Evolutionary conservation across 1,284 basidiomycete species (phyloP).

Genomic region (Neolentinus lepideus): DNA sequence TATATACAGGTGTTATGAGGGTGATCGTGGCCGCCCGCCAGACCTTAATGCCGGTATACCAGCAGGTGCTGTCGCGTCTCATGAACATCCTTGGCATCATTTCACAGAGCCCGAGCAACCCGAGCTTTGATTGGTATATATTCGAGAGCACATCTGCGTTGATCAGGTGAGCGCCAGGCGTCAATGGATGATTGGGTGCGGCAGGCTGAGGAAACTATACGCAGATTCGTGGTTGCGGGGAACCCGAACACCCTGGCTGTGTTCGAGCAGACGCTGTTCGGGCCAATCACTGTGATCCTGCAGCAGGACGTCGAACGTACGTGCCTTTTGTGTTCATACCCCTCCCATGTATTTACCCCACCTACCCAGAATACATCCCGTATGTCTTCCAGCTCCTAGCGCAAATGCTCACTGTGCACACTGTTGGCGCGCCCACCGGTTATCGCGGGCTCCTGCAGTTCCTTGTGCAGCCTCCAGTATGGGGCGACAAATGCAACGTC

Average conservation of each 20-base stretch:
- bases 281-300: slow-evolving; percentile 84
- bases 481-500: slow-evolving; percentile 95
- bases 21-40: slow-evolving; percentile 87
- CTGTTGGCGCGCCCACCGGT: slow-evolving; percentile 57
- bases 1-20: slow-evolving; percentile 75
- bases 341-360: not conserved
- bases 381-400: slow-evolving; percentile 97
- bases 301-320: slow-evolving; percentile 89
- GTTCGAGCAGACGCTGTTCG: slow-evolving; percentile 81
- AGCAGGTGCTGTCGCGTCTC: slow-evolving; percentile 67
- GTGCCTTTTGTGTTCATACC: slow-evolving; percentile 21
- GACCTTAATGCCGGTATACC: slow-evolving; percentile 63
- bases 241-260: slow-evolving; percentile 57
- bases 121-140: slow-evolving; percentile 94
- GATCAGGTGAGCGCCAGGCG: slow-evolving; percentile 73
- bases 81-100: slow-evolving; percentile 82
- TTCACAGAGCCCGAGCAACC: slow-evolving; percentile 95
- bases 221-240: slow-evolving; percentile 74
- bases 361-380: slow-evolving; percentile 81
- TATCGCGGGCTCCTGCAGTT: slow-evolving; percentile 81
- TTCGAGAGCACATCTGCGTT: slow-evolving; percentile 94
- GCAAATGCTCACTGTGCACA: slow-evolving; percentile 90
- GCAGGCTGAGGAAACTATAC: slow-evolving; percentile 5
- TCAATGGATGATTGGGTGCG: too few species aligned
- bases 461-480: slow-evolving; percentile 81